Conservation (phyloP, 371 early-diverging fungal genomes). For the Saksenaea oblongispora region DNA sequence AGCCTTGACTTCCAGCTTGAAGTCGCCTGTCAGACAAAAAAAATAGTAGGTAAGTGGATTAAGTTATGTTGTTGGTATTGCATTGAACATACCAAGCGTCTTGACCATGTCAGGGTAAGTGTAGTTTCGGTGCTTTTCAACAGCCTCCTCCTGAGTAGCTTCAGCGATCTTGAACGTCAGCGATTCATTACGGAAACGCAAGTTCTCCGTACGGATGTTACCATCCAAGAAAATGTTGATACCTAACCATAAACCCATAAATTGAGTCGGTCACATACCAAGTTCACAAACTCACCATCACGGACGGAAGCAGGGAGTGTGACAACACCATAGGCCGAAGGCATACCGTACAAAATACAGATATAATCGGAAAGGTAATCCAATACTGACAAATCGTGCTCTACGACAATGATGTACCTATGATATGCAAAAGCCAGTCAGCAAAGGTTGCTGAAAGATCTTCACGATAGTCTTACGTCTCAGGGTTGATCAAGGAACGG, state of each 20-base stretch:
- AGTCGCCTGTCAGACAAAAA: constrained; percentile 62
- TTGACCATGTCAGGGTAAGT: constrained; percentile 91
- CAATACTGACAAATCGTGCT: constrained; percentile 99
- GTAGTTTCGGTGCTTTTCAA: constrained; percentile 71
- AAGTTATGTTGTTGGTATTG: too few species aligned
- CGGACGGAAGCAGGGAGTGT: constrained; percentile 98
- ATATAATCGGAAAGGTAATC: constrained; percentile 99
- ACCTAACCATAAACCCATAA: constrained; percentile 12
- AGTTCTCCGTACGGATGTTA: constrained; percentile 98
- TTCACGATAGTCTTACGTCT: constrained; percentile 32
- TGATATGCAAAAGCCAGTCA: not conserved
- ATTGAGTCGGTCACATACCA: too few species aligned
- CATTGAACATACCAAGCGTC: constrained; percentile 47
- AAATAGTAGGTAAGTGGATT: too few species aligned
- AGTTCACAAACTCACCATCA: constrained; percentile 68
- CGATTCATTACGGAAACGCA: constrained; percentile 98
- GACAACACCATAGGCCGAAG: constrained; percentile 99
- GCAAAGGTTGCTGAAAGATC: not conserved
- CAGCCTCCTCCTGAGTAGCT: constrained; percentile 61
- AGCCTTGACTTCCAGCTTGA: constrained; percentile 80
- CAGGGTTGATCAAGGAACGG: constrained; percentile 78
- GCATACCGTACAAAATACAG: constrained; percentile 98
- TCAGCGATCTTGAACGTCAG: constrained; percentile 96
- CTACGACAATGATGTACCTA: constrained; percentile 97
- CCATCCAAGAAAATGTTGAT: constrained; percentile 99